Conservation (phyloP, 352 stramenopile species). For the Bremia lactucae region DNA sequence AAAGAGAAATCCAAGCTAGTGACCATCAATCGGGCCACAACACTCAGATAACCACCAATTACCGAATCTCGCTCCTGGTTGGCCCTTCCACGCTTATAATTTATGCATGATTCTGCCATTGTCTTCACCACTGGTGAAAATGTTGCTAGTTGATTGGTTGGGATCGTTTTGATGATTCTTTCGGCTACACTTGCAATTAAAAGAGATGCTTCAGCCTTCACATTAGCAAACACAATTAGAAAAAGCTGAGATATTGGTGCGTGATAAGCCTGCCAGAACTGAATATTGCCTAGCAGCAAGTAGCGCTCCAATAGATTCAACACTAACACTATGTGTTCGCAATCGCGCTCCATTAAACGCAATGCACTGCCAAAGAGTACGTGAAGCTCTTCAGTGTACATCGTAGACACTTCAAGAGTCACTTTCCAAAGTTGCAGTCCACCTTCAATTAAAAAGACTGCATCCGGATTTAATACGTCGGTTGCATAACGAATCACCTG, state of each 20-base stretch:
- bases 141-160: constrained; percentile 27
- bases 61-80: constrained; percentile 46
- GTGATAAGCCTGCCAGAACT: constrained; percentile 70
- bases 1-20: constrained; percentile 37
- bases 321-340: constrained; percentile 59
- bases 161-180: constrained; percentile 25
- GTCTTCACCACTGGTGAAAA: constrained; percentile 24
- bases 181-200: constrained; percentile 44
- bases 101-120: constrained; percentile 38
- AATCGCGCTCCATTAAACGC: constrained; percentile 63
- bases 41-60: constrained; percentile 49
- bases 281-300: constrained; percentile 32
- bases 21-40: constrained; percentile 41
- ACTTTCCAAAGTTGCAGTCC: constrained; percentile 65
- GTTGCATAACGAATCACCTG: constrained; percentile 63
- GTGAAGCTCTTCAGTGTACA: constrained; percentile 64
- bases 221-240: constrained; percentile 40
- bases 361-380: constrained; percentile 52
- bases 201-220: constrained; percentile 57
- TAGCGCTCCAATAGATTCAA: constrained; percentile 56
- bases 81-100: constrained; percentile 27
- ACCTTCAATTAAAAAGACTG: constrained; percentile 81
- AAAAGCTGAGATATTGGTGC: constrained; percentile 29
- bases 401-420: constrained; percentile 30
- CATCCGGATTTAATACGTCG: constrained; percentile 66